Evolutionary conservation across 306 rosid species (phyloP).

Genomic region (Citrullus colocynthis): DNA sequence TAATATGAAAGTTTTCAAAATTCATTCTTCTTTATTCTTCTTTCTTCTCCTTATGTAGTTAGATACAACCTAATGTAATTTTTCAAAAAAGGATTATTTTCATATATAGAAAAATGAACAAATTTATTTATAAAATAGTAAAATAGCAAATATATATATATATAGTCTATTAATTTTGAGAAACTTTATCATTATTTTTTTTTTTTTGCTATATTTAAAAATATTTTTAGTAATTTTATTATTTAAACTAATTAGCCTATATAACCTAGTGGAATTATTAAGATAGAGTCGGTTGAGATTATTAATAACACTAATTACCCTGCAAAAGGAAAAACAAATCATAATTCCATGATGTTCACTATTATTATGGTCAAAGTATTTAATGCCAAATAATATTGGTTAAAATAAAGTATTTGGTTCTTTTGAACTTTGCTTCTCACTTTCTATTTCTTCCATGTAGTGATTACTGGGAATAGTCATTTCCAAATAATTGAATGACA

Average conservation of each 20-base stretch:
- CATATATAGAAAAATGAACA: too few relatives aligned
- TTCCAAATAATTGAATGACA: neutral
- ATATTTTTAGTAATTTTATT: too few relatives aligned
- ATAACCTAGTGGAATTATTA: neutral
- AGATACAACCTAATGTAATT: too few relatives aligned
- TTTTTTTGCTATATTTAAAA: too few relatives aligned
- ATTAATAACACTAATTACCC: neutral
- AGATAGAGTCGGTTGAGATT: neutral
- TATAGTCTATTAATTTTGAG: too few relatives aligned
- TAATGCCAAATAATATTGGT: neutral
- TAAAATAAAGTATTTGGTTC: neutral
- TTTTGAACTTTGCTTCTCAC: neutral
- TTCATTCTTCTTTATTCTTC: too few relatives aligned
- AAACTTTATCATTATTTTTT: too few relatives aligned
- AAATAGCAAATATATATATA: too few relatives aligned
- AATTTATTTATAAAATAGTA: too few relatives aligned
- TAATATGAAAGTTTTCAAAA: neutral
- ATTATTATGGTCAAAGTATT: neutral
- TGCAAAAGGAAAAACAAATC: neutral
- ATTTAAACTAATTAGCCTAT: too few relatives aligned
- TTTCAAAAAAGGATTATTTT: too few relatives aligned
- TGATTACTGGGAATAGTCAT: neutral
- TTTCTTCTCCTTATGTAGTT: too few relatives aligned
- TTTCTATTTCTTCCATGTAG: neutral
- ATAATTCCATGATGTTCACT: neutral